Base-by-base conservation (phyloP, 2,329 filamentous ascomycete genomes). In the Nakataea oryzae region DNA sequence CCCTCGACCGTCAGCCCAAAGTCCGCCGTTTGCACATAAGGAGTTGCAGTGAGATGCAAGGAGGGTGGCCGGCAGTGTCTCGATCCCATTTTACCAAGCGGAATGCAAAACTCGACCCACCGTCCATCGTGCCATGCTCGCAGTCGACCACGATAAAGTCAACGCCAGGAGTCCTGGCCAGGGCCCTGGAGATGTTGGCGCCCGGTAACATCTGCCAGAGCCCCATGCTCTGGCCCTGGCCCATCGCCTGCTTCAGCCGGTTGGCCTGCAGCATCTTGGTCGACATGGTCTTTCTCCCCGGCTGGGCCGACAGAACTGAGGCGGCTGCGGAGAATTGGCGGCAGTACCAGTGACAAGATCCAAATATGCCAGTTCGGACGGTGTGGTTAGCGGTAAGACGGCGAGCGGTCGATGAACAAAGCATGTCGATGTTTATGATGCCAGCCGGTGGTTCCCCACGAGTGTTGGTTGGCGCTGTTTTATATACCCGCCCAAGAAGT, bases 91-190 rank as follows among this genome's bases (percentile, higher is more conserved):
- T 12, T 8, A 8, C 30, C 30, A 8, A 55, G 12, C 1, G 30
- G 7, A 11, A 41, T 30, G 60, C 55, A 57, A 26, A 28, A 28
- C 11, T 56, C 32, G 54, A 24, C 41, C 17, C 70, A 79, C 78
- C 79, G 65, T 81, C 79, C 54, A 84, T 80, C 62, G 79, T 82
- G 8, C 82, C 82, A 69, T 85, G 82, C 64, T 82, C 81, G 67
- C 81, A 82, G 69, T 84, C 82, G 29, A 84, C 82, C 71, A 88
- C 76, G 12, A 90, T 82, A 79, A 86, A 89, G 69, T 89, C 86
- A 1, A 86, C 78, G 1, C 85, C 86, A 1, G 81, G 74, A 3
- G 80, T 81, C 62, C 84, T 76, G 1, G 87, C 86, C 58, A 90
- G 74, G 24, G 79, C 72, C 61, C 85, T 78, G 6, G 84, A 84